Evolutionary conservation across 371 early-diverging fungal species (phyloP).

Genomic region (Haplosporangium sp.): DNA sequence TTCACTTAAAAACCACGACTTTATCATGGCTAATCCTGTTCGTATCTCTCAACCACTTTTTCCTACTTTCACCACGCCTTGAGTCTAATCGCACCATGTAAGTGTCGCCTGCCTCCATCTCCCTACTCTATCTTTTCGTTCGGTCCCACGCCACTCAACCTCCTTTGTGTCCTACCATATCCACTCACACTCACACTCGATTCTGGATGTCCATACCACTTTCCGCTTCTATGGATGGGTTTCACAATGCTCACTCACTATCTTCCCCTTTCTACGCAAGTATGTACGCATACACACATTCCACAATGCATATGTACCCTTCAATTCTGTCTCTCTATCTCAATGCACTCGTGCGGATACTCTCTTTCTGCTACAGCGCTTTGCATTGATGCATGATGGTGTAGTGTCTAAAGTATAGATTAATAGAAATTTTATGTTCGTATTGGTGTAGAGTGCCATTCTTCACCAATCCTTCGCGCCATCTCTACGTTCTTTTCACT

Average conservation of each 20-base stretch:
- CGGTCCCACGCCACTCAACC: not conserved
- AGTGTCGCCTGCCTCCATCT: not conserved
- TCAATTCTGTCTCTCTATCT: not conserved
- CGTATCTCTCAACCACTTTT: not conserved
- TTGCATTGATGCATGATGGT: too few species aligned
- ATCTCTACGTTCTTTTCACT: not conserved
- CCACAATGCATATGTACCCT: not conserved
- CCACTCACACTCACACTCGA: not conserved
- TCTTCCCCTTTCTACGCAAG: not conserved
- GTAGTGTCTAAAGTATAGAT: too few species aligned
- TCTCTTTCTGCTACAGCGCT: too few species aligned
- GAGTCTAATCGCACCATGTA: not conserved
- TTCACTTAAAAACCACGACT: not conserved
- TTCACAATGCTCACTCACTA: not conserved
- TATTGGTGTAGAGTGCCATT: not conserved
- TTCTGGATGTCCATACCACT: not conserved
- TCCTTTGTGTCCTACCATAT: not conserved
- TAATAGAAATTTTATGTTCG: too few species aligned
- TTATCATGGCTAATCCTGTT: not conserved
- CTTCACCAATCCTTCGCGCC: not conserved
- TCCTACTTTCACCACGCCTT: not conserved
- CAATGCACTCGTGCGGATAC: not conserved
- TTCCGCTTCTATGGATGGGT: not conserved
- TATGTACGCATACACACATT: not conserved
- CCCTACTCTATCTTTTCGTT: not conserved